Evolutionary conservation across 2,329 filamentous ascomycete genomes (phyloP).

Genomic region (Verticillium zaregamsianum): DNA sequence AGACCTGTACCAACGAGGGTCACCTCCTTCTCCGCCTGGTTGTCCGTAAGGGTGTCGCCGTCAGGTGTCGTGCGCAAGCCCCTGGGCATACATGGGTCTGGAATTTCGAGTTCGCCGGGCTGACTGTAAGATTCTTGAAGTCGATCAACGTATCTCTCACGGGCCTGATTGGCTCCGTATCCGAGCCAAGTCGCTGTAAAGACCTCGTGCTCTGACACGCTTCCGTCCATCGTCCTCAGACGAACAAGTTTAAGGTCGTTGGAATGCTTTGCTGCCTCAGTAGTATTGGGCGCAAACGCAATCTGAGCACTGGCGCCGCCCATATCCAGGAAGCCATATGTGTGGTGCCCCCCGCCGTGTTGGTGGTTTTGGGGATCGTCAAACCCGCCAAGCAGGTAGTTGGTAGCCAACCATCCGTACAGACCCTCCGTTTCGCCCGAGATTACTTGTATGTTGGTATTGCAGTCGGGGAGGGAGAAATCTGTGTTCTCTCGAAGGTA

Average conservation of each 20-base stretch:
- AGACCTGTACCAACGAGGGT: conserved; percentile 77
- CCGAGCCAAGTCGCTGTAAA: conserved; percentile 97
- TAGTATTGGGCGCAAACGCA: conserved; percentile 90
- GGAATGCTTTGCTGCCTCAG: conserved; percentile 84
- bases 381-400: conserved; percentile 91
- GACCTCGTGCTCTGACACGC: conserved; percentile 74
- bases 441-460: conserved; percentile 87
- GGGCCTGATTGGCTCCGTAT: conserved; percentile 93
- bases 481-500: conserved; percentile 73
- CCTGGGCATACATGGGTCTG: conserved; percentile 85
- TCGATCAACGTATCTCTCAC: conserved; percentile 75
- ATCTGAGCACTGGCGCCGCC: conserved; percentile 97
- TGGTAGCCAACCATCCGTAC: conserved; percentile 96
- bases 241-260: conserved; percentile 84
- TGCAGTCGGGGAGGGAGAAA: conserved; percentile 88
- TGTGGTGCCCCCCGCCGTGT: conserved; percentile 85
- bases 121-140: conserved; percentile 65
- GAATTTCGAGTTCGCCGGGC: conserved; percentile 60
- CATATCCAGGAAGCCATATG: conserved; percentile 98
- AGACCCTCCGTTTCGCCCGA: conserved; percentile 91
- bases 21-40: conserved; percentile 31
- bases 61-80: conserved; percentile 70
- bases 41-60: conserved; percentile 50
- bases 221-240: conserved; percentile 77
- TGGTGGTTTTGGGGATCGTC: conserved; percentile 69